phyloP scores from a whole-genome alignment of 2,329 filamentous ascomycete species.

The Neofusicoccum ribis region DNA sequence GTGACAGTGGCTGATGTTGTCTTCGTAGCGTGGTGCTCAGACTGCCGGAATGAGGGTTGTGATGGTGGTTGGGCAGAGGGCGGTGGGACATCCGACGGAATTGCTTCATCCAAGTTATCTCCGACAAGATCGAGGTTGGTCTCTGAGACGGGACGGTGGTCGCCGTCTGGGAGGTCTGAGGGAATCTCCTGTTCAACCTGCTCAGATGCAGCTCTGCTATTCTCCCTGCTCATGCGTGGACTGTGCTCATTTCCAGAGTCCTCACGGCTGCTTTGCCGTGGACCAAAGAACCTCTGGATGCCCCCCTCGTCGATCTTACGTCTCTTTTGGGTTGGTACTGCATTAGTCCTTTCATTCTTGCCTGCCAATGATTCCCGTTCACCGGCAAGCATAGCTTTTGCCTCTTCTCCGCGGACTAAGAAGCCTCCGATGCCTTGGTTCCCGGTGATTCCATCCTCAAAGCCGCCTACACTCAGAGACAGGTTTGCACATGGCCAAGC shows the following conservation, averaged over 20 bases:
- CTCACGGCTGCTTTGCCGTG: slow-evolving; percentile 2
- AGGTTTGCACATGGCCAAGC: slow-evolving; percentile 93
- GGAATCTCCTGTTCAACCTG: neutral
- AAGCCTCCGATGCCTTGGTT: slow-evolving; percentile 87
- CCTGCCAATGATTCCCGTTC: neutral
- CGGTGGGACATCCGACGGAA: slow-evolving; percentile 25
- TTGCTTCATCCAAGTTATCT: neutral
- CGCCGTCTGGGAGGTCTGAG: neutral
- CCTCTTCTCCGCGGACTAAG: slow-evolving; percentile 67
- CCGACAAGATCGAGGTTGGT: neutral
- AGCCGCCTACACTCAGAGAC: slow-evolving; percentile 84
- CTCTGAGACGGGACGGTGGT: neutral
- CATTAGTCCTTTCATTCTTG: neutral
- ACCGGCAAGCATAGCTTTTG: slow-evolving; percentile 46
- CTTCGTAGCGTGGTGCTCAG: neutral
- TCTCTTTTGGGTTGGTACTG: slow-evolving; percentile 27
- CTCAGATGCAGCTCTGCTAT: neutral
- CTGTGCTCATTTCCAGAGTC: slow-evolving; percentile 16
- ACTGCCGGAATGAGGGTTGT: neutral
- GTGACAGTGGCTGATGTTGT: neutral
- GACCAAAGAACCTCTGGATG: slow-evolving; percentile 37
- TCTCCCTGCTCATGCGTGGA: slow-evolving; percentile 1
- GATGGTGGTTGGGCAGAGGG: slow-evolving; percentile 35
- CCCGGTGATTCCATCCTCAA: slow-evolving; percentile 80
- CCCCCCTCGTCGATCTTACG: slow-evolving; percentile 35